These are phyloP conservation scores for Theileria sp. DNA, from an alignment of 169 alveolate species.

Conservation along the genomic window DNA sequence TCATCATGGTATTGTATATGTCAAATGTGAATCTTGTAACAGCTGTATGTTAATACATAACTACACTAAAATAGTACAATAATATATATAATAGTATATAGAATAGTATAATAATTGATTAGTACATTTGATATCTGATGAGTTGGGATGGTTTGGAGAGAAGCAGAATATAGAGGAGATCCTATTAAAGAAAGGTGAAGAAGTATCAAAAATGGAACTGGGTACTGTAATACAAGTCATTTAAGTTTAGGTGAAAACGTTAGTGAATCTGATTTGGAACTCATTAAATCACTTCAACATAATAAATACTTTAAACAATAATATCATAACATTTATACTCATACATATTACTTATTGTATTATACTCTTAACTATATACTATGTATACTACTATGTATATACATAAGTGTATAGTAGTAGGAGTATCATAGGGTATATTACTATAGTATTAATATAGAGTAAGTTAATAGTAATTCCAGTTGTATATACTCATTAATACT, in stretches of 20 bases:
- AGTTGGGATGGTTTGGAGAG: constrained; percentile 77
- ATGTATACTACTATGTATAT: neutral
- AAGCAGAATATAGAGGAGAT: constrained; percentile 72
- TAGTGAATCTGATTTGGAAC: constrained; percentile 24
- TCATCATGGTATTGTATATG: constrained; percentile 71
- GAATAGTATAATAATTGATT: neutral
- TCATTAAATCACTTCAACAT: constrained; percentile 18
- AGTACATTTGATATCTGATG: constrained; percentile 74
- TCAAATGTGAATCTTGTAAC: constrained; percentile 68
- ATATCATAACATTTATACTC: neutral
- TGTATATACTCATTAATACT: too few relatives aligned
- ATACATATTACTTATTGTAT: neutral
- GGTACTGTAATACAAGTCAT: constrained; percentile 17
- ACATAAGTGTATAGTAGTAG: neutral
- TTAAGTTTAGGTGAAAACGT: constrained; percentile 32
- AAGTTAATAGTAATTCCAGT: too few relatives aligned
- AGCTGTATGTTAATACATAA: constrained; percentile 37
- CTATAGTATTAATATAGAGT: too few relatives aligned
- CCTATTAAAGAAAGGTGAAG: constrained; percentile 58
- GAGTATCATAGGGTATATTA: too few relatives aligned
- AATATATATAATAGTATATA: too few relatives aligned
- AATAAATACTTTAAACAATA: constrained; percentile 39
- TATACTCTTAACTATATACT: neutral
- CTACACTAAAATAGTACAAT: too few relatives aligned
- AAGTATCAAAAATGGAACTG: constrained; percentile 59